These are phyloP conservation scores for Pseudozyma hubeiensis DNA, from an alignment of 1,284 basidiomycete species.

Conservation along the genomic window DNA sequence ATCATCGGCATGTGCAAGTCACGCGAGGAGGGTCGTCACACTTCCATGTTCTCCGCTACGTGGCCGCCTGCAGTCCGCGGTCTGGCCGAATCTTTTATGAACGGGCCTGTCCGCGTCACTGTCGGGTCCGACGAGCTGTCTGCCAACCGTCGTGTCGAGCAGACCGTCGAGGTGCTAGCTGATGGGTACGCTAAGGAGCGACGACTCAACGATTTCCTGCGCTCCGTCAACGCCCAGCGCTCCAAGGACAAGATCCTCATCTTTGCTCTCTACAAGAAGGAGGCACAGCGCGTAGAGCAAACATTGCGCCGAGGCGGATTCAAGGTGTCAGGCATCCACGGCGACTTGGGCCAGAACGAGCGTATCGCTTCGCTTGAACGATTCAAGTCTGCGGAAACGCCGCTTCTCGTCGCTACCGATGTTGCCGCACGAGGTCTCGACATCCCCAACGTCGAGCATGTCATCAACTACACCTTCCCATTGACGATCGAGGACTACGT, in stretches of 20 bases:
- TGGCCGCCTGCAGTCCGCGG: constrained; percentile 97
- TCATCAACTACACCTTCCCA: constrained; percentile 87
- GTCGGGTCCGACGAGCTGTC: constrained; percentile 95
- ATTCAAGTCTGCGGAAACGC: constrained; percentile 87
- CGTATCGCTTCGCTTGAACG: constrained; percentile 87
- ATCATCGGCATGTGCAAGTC: constrained; percentile 85
- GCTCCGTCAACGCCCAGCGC: constrained; percentile 68
- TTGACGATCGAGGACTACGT: constrained; percentile 81
- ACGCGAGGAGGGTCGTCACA: constrained; percentile 67
- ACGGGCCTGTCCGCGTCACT: constrained; percentile 86
- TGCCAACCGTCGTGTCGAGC: constrained; percentile 88
- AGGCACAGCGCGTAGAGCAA: constrained; percentile 88
- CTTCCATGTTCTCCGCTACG: constrained; percentile 83
- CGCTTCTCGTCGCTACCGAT: constrained; percentile 93
- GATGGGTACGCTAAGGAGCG: constrained; percentile 88
- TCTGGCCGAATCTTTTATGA: constrained; percentile 90
- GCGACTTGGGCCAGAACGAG: constrained; percentile 88
- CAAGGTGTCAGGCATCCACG: constrained; percentile 88
- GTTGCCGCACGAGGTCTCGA: constrained; percentile 96
- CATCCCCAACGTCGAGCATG: constrained; percentile 90
- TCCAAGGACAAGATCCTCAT: constrained; percentile 81
- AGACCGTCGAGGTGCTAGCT: constrained; percentile 87
- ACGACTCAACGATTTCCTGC: constrained; percentile 64
- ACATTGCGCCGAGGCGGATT: constrained; percentile 84
- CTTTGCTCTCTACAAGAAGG: constrained; percentile 91